Percentiles rank a stretch among this genome's conserved stretches.
These are phyloP conservation scores for Bruguiera sexangula DNA, from an alignment of 345 rosid species.

Conservation along the genomic window DNA sequence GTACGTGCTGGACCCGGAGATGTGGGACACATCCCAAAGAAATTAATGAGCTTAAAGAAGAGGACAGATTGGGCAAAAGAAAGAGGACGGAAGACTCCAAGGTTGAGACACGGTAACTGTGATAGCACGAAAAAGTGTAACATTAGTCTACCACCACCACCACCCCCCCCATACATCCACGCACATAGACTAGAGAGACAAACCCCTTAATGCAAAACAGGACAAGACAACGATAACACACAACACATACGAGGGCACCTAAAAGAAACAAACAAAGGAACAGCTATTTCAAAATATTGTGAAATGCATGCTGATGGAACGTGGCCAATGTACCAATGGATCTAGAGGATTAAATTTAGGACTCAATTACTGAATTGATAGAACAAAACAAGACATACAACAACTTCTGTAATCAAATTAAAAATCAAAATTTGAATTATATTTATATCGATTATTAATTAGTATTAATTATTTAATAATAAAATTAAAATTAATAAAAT, in stretches of 20 bases:
- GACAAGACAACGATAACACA: conserved; percentile 7
- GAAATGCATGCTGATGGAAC: no score
- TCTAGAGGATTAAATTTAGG: no score
- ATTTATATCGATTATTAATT: no score
- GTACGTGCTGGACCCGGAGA: background rate
- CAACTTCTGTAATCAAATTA: no score
- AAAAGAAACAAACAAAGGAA: background rate
- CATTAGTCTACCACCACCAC: conserved; percentile 5
- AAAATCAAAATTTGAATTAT: no score
- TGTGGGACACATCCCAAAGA: conserved; percentile 12
- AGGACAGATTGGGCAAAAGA: background rate
- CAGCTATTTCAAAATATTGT: background rate
- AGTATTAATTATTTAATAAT: no score
- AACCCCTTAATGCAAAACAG: conserved; percentile 5
- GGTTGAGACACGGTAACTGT: conserved; percentile 16
- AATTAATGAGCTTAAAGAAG: background rate
- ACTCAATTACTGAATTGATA: no score
- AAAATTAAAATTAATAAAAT: no score
- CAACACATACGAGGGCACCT: no score
- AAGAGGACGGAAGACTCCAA: conserved; percentile 23
- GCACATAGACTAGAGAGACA: background rate
- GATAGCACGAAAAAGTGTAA: conserved; percentile 27
- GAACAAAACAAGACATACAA: no score
- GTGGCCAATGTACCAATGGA: no score
- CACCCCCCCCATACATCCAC: background rate